Evolutionary conservation across 2,329 filamentous ascomycete species (phyloP), one percentile per base, ranked within the genome.

Genomic region (Fusarium cyanostomum): DNA sequence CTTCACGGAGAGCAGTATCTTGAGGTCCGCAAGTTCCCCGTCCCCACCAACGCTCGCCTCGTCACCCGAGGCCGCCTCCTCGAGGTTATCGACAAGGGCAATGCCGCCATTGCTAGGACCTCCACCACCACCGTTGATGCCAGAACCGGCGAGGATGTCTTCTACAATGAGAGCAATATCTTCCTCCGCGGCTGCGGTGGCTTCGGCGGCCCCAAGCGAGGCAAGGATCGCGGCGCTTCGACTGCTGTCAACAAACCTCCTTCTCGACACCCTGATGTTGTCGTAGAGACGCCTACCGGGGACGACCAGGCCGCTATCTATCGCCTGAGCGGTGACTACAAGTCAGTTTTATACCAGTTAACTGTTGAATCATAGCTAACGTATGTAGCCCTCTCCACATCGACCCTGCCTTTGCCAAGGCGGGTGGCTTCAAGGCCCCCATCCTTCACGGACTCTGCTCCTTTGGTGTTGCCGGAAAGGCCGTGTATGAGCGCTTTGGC

Each of bases 1-100:
- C 90, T 99, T 21, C 95, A 99, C 81, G 95, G 95, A 74, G 95
- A 99, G 84, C 95, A 99, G 79, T 99, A 94, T 81, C 92, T 99
- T 65, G 95, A 99, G 80, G 86, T 99, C 73, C 88, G 89, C 75
- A 92, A 94, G 78, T 96, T 89, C 81, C 95, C 95, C 35, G 91
- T 98, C 71, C 94, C 94, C 31, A 97, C 94, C 28, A 85, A 89
- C 52, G 93, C 86, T 46, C 89, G 87, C 55, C 89, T 96, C 45
- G 78, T 91, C 70, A 92, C 90, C 55, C 87, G 88, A 73, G 90
- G 88, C 58, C 89, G 89, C 76, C 89, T 99, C 56, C 86, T 99
- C 62, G 95, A 99, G 77, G 94, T 98, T 9, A 86, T 97, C 43
- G 95, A 99, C 83, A 99, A 98, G 86, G 94, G 94, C 72, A 90